Conservation (phyloP, 2,329 filamentous ascomycete genomes). For the Pseudogymnoascus sp. region DNA sequence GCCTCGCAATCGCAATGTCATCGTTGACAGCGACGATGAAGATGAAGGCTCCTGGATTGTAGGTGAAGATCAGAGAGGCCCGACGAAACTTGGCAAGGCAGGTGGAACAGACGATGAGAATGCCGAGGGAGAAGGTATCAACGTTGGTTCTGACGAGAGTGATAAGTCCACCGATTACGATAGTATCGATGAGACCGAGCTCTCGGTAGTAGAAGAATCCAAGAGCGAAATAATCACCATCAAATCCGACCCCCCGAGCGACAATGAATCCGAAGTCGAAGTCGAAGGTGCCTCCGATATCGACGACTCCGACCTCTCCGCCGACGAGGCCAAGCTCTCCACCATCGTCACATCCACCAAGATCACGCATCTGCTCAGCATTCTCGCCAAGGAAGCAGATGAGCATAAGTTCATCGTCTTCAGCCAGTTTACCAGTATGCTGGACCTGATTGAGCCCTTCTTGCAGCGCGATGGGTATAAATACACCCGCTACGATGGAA, state of each 20-base stretch:
- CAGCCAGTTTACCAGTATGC: slow-evolving; percentile 96
- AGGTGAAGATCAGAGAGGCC: slow-evolving; percentile 54
- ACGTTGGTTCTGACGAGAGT: slow-evolving; percentile 54
- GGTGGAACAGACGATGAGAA: slow-evolving; percentile 85
- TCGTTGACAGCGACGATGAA: slow-evolving; percentile 61
- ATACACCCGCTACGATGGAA: slow-evolving; percentile 87
- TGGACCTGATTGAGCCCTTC: slow-evolving; percentile 92
- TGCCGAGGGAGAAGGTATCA: slow-evolving; percentile 78
- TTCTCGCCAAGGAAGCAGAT: slow-evolving; percentile 68
- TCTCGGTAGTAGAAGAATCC: neutral
- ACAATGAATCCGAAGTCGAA: slow-evolving; percentile 34
- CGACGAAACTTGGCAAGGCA: slow-evolving; percentile 61
- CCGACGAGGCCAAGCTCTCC: slow-evolving; percentile 37
- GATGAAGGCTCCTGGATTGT: slow-evolving; percentile 72
- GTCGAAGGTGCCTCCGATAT: slow-evolving; percentile 35
- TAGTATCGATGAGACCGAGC: neutral
- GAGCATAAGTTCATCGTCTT: slow-evolving; percentile 98
- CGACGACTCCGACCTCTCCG: slow-evolving; percentile 29
- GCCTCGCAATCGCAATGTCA: slow-evolving; percentile 45
- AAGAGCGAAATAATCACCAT: neutral
- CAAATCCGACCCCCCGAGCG: slow-evolving; percentile 23
- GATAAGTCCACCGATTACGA: slow-evolving; percentile 32
- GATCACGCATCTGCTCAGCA: slow-evolving; percentile 74
- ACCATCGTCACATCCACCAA: slow-evolving; percentile 72
- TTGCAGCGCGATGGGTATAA: slow-evolving; percentile 64